Base-by-base conservation (phyloP, 2,329 filamentous ascomycete genomes). In the Ceratocystis papillata region DNA sequence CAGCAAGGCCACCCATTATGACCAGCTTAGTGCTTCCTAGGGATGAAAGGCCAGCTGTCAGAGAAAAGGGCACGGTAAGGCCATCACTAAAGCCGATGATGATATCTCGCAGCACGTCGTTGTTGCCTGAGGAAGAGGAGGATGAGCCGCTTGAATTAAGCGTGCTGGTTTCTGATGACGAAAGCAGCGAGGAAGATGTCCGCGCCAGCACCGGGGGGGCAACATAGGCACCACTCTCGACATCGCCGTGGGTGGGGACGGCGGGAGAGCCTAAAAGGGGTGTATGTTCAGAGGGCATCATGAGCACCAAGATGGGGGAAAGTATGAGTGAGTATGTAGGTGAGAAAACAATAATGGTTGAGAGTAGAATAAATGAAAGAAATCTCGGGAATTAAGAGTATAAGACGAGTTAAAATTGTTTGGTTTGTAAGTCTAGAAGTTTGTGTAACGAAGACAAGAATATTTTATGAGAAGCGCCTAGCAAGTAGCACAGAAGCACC, bases 41-140 rank as follows among this genome's bases (percentile, higher is more conserved):
- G 63, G 80, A 81, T 1, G 83, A 86, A 1, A 92, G 79, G 15
- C 88, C 88, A 0, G 89, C 88, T 0, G 87, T 90, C 46, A 92
- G 78, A 17, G 88, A 88, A 70, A 92, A 92, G 0, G 88, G 88
- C 0, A 92, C 88, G 0, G 88, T 92, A 70, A 92, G 79, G 17
- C 88, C 88, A 72, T 92, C 88, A 0, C 88, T 86, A 70, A 91
- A 85, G 64, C 88, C 88, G 70, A 92, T 86, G 68, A 88, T 90
- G 69, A 85, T 80, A 74, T 89, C 85, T 59, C 81, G 79, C 17
- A 86, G 75, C 64, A 83, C 72, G 66, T 77, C 76, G 68, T 74
- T 74, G 70, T 79, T 73, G 70, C 76, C 74, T 63, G 73, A 70
- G 67, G 73, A 70, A 10, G 73, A 70, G 67, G 73, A 70, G 12